Conservation (phyloP, 768 basidiomycete genomes). For the Boletus rex-veris region DNA sequence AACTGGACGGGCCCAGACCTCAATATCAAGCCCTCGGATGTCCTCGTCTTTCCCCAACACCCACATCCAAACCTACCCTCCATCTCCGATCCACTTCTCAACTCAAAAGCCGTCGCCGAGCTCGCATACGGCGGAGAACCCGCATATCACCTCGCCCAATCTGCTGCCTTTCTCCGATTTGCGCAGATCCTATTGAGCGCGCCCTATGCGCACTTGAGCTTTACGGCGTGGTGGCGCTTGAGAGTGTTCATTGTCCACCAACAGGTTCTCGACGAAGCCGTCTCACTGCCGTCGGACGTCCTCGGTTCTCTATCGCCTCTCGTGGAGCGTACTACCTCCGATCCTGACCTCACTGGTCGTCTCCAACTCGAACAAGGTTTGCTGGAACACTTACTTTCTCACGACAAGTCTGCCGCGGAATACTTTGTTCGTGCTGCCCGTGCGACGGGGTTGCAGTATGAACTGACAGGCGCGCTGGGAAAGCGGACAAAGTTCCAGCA, state of each 20-base stretch:
- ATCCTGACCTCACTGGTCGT: slow-evolving; percentile 65
- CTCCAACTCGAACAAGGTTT: slow-evolving; percentile 76
- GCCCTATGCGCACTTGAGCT: slow-evolving; percentile 47
- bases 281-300: slow-evolving; percentile 47
- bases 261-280: slow-evolving; percentile 77
- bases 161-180: slow-evolving; percentile 67
- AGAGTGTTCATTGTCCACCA: slow-evolving; percentile 70
- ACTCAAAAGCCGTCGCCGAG: slow-evolving; percentile 65
- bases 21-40: slow-evolving; percentile 44
- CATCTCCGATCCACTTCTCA: slow-evolving; percentile 48
- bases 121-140: slow-evolving; percentile 90
- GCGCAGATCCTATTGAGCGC: slow-evolving; percentile 65
- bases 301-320: slow-evolving; percentile 43
- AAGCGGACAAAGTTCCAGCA: slow-evolving; percentile 94
- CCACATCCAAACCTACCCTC: not conserved
- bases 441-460: slow-evolving; percentile 78
- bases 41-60: slow-evolving; percentile 36
- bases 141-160: slow-evolving; percentile 83
- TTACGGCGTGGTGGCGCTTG: slow-evolving; percentile 81
- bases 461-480: slow-evolving; percentile 89
- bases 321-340: slow-evolving; percentile 36
- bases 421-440: slow-evolving; percentile 75
- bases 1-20: slow-evolving; percentile 98
- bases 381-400: slow-evolving; percentile 68
- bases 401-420: slow-evolving; percentile 76